Conservation (phyloP, 805 yeast species). For the Schwanniomyces sp. region DNA sequence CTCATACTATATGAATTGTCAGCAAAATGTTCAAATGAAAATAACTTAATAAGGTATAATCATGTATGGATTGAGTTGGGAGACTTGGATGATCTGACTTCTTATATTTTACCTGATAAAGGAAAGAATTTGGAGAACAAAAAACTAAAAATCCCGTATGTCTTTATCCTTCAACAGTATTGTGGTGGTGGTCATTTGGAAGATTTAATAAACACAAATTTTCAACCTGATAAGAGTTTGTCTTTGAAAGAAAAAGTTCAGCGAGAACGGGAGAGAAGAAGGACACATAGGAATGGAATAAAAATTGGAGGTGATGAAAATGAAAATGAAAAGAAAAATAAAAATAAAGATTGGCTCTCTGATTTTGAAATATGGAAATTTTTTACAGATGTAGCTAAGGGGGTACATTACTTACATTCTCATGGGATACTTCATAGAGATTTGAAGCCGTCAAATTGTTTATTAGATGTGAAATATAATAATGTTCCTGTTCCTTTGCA, state of each 20-base stretch:
- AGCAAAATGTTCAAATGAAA: conserved; percentile 40
- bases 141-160: conserved; percentile 53
- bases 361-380: conserved; percentile 66
- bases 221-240: conserved; percentile 18
- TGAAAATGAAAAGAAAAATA: conserved; percentile 18
- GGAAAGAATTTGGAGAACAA: conserved; percentile 6
- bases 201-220: conserved; percentile 43
- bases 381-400: conserved; percentile 65
- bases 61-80: conserved; percentile 89
- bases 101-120: conserved; percentile 20
- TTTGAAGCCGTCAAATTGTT: conserved; percentile 84
- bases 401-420: conserved; percentile 69
- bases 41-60: conserved; percentile 76
- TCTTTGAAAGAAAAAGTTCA: conserved; percentile 26
- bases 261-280: conserved; percentile 24
- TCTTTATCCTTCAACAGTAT: conserved; percentile 81
- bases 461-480: conserved; percentile 46
- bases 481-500: not conserved
- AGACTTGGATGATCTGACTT: conserved; percentile 47
- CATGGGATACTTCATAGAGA: conserved; percentile 85
- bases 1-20: conserved; percentile 60
- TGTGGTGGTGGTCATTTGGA: conserved; percentile 89
- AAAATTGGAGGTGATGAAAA: conserved; percentile 12
- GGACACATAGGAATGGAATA: conserved; percentile 3
- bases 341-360: conserved; percentile 35